Percentiles rank a stretch among this genome's conserved stretches.
phyloP scores from a whole-genome alignment of 1,139 yeast genomes.

The Williopsis jadinii region DNA sequence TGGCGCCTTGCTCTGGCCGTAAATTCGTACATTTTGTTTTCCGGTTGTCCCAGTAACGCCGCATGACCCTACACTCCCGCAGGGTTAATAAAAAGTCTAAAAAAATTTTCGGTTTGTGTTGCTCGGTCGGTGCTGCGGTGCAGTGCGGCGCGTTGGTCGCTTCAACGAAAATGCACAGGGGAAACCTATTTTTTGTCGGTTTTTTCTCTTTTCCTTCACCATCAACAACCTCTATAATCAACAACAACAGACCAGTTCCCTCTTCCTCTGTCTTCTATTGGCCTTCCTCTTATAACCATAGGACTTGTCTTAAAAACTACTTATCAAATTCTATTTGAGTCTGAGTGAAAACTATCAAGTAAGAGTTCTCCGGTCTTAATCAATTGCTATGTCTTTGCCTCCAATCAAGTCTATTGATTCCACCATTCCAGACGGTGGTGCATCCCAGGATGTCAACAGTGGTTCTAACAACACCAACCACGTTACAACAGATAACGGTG shows the following conservation, averaged over 20 bases:
- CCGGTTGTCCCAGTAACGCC: too few species aligned
- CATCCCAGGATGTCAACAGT: constrained; percentile 9
- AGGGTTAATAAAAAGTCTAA: too few species aligned
- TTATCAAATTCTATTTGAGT: not conserved
- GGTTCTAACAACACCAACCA: constrained; percentile 3
- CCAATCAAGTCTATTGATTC: constrained; percentile 11
- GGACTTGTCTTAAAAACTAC: too few species aligned
- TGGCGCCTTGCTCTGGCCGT: too few species aligned
- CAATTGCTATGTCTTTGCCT: constrained; percentile 10
- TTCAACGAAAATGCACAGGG: constrained; percentile 1
- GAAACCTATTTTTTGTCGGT: not conserved
- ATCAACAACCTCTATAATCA: too few species aligned
- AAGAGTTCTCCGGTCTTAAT: not conserved
- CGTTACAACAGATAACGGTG: not conserved
- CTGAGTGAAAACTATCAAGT: not conserved
- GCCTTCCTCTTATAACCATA: not conserved
- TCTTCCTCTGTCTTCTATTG: not conserved
- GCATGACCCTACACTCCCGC: too few species aligned
- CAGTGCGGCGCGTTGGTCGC: constrained; percentile 1
- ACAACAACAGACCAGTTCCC: not conserved
- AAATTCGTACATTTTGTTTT: too few species aligned
- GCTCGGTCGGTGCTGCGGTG: not conserved
- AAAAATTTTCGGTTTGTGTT: not conserved
- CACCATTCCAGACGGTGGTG: constrained; percentile 7
- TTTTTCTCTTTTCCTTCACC: too few species aligned